phyloP scores from a whole-genome alignment of 2,329 filamentous ascomycete species.

The Ambrosiella beaveri region DNA sequence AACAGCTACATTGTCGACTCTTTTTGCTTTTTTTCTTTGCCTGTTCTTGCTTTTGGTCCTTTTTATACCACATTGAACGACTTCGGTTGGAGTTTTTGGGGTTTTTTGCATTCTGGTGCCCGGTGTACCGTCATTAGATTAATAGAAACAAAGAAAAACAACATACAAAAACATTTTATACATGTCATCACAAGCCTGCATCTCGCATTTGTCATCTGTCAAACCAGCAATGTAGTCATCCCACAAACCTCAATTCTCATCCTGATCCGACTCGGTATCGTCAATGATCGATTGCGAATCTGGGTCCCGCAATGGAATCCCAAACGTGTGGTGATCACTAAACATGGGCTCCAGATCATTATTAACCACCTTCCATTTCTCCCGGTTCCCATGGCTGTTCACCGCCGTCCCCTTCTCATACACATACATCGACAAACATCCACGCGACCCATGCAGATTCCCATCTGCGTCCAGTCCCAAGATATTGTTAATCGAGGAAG shows the following conservation, averaged over 20 bases:
- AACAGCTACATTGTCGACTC: not conserved
- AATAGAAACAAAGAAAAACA: not conserved
- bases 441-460: not conserved
- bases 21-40: not conserved
- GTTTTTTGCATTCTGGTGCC: not conserved
- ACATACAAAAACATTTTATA: not conserved
- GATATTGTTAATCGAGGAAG: slow-evolving; percentile 23
- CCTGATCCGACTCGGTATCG: too few species aligned
- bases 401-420: slow-evolving; percentile 39
- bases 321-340: not conserved
- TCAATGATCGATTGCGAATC: too few species aligned
- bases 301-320: not conserved
- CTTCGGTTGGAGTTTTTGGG: slow-evolving; percentile 8
- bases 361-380: not conserved
- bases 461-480: not conserved
- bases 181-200: not conserved
- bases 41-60: not conserved
- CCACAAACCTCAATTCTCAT: too few species aligned
- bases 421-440: slow-evolving; percentile 45
- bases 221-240: too few species aligned
- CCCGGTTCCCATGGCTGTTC: slow-evolving; percentile 36
- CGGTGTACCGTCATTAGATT: not conserved
- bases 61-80: slow-evolving; percentile 5
- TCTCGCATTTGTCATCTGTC: too few species aligned
- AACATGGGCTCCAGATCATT: not conserved